A percentile compares a stretch with the other conserved stretches of the same genome.
Conservation (phyloP, 2,329 filamentous ascomycete genomes). For the Parafenestella ontariensis region DNA sequence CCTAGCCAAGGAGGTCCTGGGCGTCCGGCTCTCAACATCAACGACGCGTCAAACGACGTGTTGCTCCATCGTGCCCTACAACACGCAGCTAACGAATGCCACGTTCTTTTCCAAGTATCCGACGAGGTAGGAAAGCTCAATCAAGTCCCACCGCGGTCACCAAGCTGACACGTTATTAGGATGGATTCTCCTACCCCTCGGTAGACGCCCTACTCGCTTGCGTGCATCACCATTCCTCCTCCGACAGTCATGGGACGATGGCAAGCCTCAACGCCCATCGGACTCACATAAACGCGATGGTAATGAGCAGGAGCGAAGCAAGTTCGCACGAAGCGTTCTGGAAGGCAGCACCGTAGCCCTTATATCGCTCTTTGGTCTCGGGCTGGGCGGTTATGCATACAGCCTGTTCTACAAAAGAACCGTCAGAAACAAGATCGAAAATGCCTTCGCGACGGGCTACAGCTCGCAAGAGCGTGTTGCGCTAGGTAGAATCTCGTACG, state of each 20-base stretch:
- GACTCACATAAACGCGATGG: not conserved
- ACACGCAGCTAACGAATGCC: slow-evolving; percentile 29
- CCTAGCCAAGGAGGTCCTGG: slow-evolving; percentile 26
- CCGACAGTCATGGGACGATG: slow-evolving; percentile 10
- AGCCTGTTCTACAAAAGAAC: slow-evolving; percentile 42
- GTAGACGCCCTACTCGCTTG: slow-evolving; percentile 26
- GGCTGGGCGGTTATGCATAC: slow-evolving; percentile 44
- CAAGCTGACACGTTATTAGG: slow-evolving; percentile 22
- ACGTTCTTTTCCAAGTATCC: slow-evolving; percentile 25
- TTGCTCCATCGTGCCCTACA: slow-evolving; percentile 1
- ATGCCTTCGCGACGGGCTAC: slow-evolving; percentile 43
- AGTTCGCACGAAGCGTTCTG: slow-evolving; percentile 41
- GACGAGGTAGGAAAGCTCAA: slow-evolving; percentile 22
- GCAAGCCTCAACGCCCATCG: not conserved
- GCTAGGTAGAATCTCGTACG: slow-evolving; percentile 39
- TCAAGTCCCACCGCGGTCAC: too few species aligned
- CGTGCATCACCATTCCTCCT: slow-evolving; percentile 20
- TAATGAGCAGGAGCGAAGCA: slow-evolving; percentile 31
- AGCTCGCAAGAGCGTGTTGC: slow-evolving; percentile 45
- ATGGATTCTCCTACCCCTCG: slow-evolving; percentile 40
- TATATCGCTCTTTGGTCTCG: slow-evolving; percentile 43
- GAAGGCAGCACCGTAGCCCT: slow-evolving; percentile 46
- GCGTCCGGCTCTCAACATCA: slow-evolving; percentile 11
- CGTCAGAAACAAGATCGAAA: slow-evolving; percentile 42
- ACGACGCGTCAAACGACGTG: not conserved